Evolutionary conservation across 108 stramenopile genomes (phyloP), one percentile per base, ranked within the genome.

Genomic region (Parmales sp.): DNA sequence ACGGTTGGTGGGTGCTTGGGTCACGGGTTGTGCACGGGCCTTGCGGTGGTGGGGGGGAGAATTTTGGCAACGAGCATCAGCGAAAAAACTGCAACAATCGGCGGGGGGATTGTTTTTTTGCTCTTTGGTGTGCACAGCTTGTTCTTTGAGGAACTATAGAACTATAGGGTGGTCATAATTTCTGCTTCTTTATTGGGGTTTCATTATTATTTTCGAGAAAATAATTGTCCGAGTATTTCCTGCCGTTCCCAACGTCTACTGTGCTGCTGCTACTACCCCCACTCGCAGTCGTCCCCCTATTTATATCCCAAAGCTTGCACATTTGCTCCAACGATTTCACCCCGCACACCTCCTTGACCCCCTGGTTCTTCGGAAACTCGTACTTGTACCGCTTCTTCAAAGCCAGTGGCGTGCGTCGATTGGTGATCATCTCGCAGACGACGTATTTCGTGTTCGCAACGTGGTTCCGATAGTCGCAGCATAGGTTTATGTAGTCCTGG

Each of bases 31-130:
- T 99, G 98, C 81, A 99, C 98, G 38, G 97, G 93, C 7, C 64
- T 95, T 72, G 94, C 94, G 0, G 91, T 95, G n/a, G 26, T 98
- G n/a, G 98, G 98, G 48, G 99, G 99, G 23, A 83, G 94, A 39
- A 93, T 98, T 89, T 78, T 99, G 69, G 99, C 96, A 1, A 80
- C 95, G 8, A 71, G 92, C 54, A 95, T 99, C 69, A 87, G 85
- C 11, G 96, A 97, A 78, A 91, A 87, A 66, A 90, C 92, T 36
- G 96, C 97, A 0, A 81, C 87, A 39, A 74, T 92, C 38, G 76
- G 75, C 25, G 97, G 99, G 34, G 96, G 97, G 16, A 66, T 87
- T 18, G 83, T 96, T 44, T 99, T 98, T 82, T 75, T 97, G 37
- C 63, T 88, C 41, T 99, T 98, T 86, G 95, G 94, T 9, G 50